These are phyloP conservation scores for Chaetomiaceae sp. DNA, from an alignment of 2,329 filamentous ascomycete species.

Conservation along the genomic window DNA sequence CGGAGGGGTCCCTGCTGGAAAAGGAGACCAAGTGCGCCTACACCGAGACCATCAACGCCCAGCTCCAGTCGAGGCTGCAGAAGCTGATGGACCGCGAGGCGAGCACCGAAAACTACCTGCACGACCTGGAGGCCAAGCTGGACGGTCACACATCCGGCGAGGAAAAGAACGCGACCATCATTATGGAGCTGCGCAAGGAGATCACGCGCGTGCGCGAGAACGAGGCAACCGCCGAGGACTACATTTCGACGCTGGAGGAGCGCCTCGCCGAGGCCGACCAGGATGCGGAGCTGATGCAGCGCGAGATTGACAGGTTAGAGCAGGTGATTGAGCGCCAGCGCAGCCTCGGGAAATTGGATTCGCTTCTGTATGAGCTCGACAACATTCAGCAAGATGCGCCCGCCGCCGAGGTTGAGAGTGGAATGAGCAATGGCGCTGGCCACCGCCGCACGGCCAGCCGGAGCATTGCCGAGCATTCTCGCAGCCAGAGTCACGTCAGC, in stretches of 20 bases:
- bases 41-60: conserved; percentile 83
- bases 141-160: conserved; percentile 88
- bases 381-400: conserved; percentile 61
- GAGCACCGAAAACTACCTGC: conserved; percentile 88
- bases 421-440: conserved; percentile 37
- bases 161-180: conserved; percentile 83
- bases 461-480: conserved; percentile 47
- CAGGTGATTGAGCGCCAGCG: conserved; percentile 93
- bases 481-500: conserved; percentile 51
- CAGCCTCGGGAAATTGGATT: conserved; percentile 91
- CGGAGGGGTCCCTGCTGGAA: conserved; percentile 83
- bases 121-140: conserved; percentile 84
- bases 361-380: conserved; percentile 85
- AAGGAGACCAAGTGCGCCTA: conserved; percentile 93
- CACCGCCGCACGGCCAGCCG: conserved; percentile 41
- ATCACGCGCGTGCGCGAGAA: conserved; percentile 83
- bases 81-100: conserved; percentile 89
- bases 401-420: conserved; percentile 33
- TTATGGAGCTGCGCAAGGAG: conserved; percentile 86
- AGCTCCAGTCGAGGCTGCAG: conserved; percentile 84
- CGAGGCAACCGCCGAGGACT: conserved; percentile 86
- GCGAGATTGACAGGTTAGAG: conserved; percentile 89
- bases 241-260: conserved; percentile 95
- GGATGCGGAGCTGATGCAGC: conserved; percentile 93
- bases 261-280: conserved; percentile 93